Base-by-base conservation (phyloP, 257 asterid species). In the Solanum raphanifolium region DNA sequence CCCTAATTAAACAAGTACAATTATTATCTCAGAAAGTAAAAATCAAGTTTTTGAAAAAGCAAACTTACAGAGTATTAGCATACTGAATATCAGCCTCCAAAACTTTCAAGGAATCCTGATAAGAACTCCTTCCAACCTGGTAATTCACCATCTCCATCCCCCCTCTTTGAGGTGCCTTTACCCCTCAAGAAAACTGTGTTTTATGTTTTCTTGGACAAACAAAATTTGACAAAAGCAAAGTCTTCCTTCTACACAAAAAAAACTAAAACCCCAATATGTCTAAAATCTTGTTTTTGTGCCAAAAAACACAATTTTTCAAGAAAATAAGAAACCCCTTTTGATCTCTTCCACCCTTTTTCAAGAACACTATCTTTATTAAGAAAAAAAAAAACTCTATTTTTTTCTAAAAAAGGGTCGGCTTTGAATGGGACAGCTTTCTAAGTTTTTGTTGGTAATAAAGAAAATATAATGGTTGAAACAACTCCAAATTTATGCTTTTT, bases 81-180 rank as follows among this genome's bases (percentile, higher is more conserved):
- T 93, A 95, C 89, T 92, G 97, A 82, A 95, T 92, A 91, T 96
- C 99, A 87, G 93, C 89, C 92, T 96, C 99, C 84, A 96, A 91
- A 87, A 91, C 92, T 91, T 93, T 95, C 90, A 95, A 79, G 65
- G 98, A 93, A 20, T 95, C 97, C 89, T 87, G 91, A 91, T 90
- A 94, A 36, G 97, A 93, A 91, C 86, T 84, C 91, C 92, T 92
- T 21, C 94, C 94, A 86, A 94, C 90, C 92, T 95, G 95, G 84
- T 93, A 94, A 89, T 91, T 92, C 93, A 92, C 83, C 93, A 93
- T 95, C 90, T 95, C 97, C 95, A 95, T 92, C 82, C 73, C 73
- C 89, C 72, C 85, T 7, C 88, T 62, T 62, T n/a, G 71, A 62
- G 31, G 15, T 62, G 13, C 71, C 71, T 62, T 62, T 62, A n/a